Evolutionary conservation across 495 filamentous ascomycete genomes (phyloP).

Genomic region (Acidomyces sp.): DNA sequence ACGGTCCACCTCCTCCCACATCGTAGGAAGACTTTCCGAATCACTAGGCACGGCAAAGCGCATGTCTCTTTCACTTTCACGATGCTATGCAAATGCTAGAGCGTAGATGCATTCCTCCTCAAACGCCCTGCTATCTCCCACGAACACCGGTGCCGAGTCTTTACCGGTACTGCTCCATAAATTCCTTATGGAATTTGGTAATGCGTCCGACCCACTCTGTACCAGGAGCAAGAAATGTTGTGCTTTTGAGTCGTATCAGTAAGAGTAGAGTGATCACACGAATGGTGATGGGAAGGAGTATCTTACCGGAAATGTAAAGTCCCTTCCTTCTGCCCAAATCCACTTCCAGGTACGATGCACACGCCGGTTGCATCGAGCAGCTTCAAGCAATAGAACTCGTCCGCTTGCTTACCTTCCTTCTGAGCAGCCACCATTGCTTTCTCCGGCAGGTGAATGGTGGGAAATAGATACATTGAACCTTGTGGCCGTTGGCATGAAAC

Average conservation of each 20-base stretch:
- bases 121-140: too few species aligned
- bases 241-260: too few species aligned
- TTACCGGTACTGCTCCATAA: conserved; percentile 62
- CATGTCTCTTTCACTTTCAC: too few species aligned
- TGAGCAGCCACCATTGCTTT: conserved; percentile 64
- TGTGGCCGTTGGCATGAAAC: conserved; percentile 75
- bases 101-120: too few species aligned
- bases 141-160: too few species aligned
- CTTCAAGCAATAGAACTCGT: conserved; percentile 87
- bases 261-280: too few species aligned
- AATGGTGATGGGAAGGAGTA: too few species aligned
- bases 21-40: too few species aligned
- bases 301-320: conserved; percentile 90
- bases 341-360: conserved; percentile 83
- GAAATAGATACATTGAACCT: conserved; percentile 98
- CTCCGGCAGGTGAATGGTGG: conserved; percentile 64
- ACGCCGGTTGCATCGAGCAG: conserved; percentile 88
- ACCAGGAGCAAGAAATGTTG: conserved; percentile 90
- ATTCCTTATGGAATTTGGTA: conserved; percentile 77
- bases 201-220: conserved; percentile 89
- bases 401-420: conserved; percentile 58
- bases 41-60: too few species aligned
- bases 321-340: conserved; percentile 88
- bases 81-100: too few species aligned
- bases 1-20: too few species aligned